Conservation (phyloP, 768 basidiomycete genomes). For the Termitomyces heimii region DNA sequence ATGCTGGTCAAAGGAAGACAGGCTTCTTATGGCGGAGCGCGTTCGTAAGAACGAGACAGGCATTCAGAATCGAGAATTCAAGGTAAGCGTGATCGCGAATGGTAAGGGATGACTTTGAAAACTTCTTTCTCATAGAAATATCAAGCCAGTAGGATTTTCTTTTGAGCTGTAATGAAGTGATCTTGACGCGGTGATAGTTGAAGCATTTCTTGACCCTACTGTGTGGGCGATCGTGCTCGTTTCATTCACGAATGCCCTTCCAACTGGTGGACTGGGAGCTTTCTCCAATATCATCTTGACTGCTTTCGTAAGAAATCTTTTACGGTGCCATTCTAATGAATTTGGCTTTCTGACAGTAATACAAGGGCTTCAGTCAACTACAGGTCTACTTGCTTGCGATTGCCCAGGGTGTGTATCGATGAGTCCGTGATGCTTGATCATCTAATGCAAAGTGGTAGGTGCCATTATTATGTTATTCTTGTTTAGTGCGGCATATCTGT, state of each 20-base stretch:
- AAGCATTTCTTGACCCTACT: slow-evolving; percentile 38
- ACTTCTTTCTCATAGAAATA: slow-evolving; percentile 14
- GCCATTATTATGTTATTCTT: slow-evolving; percentile 37
- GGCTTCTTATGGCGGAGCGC: slow-evolving; percentile 42
- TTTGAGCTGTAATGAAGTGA: neutral
- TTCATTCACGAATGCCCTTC: slow-evolving; percentile 42
- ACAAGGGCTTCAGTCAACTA: slow-evolving; percentile 38
- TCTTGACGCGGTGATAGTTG: slow-evolving; percentile 19
- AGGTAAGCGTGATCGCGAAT: slow-evolving; percentile 17
- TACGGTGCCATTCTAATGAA: neutral
- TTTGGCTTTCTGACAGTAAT: neutral
- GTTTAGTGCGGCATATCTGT: slow-evolving; percentile 36
- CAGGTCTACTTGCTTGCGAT: slow-evolving; percentile 50
- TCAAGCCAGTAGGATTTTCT: slow-evolving; percentile 23
- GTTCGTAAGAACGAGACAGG: slow-evolving; percentile 48
- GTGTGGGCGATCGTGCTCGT: slow-evolving; percentile 41
- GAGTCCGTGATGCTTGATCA: slow-evolving; percentile 2
- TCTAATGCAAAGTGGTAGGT: slow-evolving; percentile 18
- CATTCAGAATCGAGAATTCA: slow-evolving; percentile 46
- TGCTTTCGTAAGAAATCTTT: slow-evolving; percentile 28
- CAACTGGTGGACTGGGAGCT: slow-evolving; percentile 42
- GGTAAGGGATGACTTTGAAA: neutral
- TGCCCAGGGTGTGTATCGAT: slow-evolving; percentile 26
- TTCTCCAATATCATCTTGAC: slow-evolving; percentile 50
- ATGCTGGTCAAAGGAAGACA: slow-evolving; percentile 42